Conservation (phyloP, 2,329 filamentous ascomycete genomes). For the Hirsutella thompsonii region DNA sequence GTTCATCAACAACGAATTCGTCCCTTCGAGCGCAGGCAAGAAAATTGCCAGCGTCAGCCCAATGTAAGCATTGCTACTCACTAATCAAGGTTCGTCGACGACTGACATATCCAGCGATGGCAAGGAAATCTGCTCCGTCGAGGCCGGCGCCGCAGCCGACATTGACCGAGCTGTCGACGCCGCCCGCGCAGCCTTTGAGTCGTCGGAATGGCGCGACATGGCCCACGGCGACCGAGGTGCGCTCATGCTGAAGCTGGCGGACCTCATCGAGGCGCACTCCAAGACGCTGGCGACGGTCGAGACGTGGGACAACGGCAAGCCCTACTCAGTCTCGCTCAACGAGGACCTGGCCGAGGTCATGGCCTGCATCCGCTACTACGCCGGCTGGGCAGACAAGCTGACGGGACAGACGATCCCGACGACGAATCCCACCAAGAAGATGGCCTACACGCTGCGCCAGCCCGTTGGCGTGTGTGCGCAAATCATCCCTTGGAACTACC, state of each 20-base stretch:
- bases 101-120: constrained; percentile 14
- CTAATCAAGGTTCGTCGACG: too few species aligned
- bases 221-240: constrained; percentile 52
- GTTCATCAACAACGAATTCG: constrained; percentile 70
- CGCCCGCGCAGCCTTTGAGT: constrained; percentile 55
- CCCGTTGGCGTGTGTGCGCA: constrained; percentile 64
- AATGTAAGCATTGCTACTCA: constrained; percentile 18
- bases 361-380: constrained; percentile 55
- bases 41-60: constrained; percentile 48
- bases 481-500: constrained; percentile 69
- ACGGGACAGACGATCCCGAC: constrained; percentile 66
- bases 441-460: constrained; percentile 64
- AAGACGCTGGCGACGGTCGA: constrained; percentile 40
- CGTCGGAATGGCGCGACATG: constrained; percentile 57
- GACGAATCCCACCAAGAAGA: constrained; percentile 44
- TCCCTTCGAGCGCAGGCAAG: constrained; percentile 41
- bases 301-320: constrained; percentile 70
- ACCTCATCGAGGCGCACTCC: constrained; percentile 54
- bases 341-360: constrained; percentile 45
- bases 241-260: constrained; percentile 57
- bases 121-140: constrained; percentile 17
- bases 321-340: constrained; percentile 50
- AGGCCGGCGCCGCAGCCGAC: constrained; percentile 16
- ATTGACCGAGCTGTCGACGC: constrained; percentile 19
- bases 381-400: constrained; percentile 68